Percentiles rank a stretch among this genome's conserved stretches.
phyloP scores from a whole-genome alignment of 2,329 filamentous ascomycete genomes.

The Passalora sequoiae region DNA sequence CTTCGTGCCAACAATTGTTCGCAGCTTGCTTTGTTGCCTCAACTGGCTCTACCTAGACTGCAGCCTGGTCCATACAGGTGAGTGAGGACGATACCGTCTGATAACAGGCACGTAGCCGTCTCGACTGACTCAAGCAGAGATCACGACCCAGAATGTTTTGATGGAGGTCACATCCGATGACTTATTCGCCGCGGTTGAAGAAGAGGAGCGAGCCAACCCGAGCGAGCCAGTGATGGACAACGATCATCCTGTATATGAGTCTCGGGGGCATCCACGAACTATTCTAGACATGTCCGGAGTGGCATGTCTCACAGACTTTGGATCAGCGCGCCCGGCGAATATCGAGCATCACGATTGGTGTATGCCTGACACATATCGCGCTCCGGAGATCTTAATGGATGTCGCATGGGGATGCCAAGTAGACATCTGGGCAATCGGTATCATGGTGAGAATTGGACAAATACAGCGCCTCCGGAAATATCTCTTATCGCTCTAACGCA shows the following conservation, averaged over 20 bases:
- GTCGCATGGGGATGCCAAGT: slow-evolving; percentile 1
- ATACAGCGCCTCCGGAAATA: too few relatives aligned
- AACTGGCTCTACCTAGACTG: slow-evolving; percentile 14
- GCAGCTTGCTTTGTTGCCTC: slow-evolving; percentile 18
- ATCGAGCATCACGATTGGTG: slow-evolving; percentile 4
- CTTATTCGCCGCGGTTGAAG: slow-evolving; percentile 6
- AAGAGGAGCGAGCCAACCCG: neutral
- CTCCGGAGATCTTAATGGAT: slow-evolving; percentile 3
- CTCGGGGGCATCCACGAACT: neutral
- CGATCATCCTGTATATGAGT: slow-evolving; percentile 1
- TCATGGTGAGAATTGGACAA: slow-evolving; percentile 1
- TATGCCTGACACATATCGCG: slow-evolving; percentile 5
- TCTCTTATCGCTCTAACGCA: too few relatives aligned
- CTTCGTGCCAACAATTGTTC: slow-evolving; percentile 20
- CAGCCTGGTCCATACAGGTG: slow-evolving; percentile 24
- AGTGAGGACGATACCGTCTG: neutral
- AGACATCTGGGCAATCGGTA: slow-evolving; percentile 3
- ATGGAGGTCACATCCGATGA: slow-evolving; percentile 35
- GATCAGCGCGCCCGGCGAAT: slow-evolving; percentile 13
- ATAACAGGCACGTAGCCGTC: too few relatives aligned
- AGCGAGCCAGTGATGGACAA: slow-evolving; percentile 1
- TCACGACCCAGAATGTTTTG: slow-evolving; percentile 38
- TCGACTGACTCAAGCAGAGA: slow-evolving; percentile 8
- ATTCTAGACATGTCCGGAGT: slow-evolving; percentile 12
- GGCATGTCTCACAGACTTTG: slow-evolving; percentile 27